phyloP scores from a whole-genome alignment of 305 asterid species.

The Fraxinus sp. region DNA sequence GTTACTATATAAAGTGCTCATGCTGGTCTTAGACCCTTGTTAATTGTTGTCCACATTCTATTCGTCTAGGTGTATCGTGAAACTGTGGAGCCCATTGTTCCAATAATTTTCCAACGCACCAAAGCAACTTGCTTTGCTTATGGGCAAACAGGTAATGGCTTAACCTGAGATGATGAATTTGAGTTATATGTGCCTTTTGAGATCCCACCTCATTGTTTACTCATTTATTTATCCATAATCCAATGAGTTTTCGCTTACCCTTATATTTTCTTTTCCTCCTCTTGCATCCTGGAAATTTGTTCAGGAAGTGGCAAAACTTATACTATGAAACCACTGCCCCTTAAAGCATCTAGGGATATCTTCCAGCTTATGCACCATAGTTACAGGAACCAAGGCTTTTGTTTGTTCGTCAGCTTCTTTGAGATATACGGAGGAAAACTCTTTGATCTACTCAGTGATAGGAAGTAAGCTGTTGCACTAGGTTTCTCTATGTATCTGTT shows the following conservation, averaged over 20 bases:
- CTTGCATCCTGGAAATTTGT: not conserved
- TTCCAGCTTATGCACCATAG: slow-evolving; percentile 29
- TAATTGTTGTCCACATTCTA: slow-evolving; percentile 19
- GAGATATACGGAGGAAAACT: slow-evolving; percentile 99
- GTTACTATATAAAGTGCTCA: not conserved
- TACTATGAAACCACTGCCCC: slow-evolving; percentile 46
- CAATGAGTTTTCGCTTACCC: not conserved
- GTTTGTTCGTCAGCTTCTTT: slow-evolving; percentile 81
- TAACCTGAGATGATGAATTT: not conserved
- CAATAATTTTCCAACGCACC: slow-evolving; percentile 92
- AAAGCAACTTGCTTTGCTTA: slow-evolving; percentile 99
- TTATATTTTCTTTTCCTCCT: slow-evolving; percentile 4
- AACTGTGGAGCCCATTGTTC: slow-evolving; percentile 96
- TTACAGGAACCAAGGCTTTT: slow-evolving; percentile 39
- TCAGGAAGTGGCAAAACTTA: slow-evolving; percentile 48
- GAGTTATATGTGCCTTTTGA: not conserved
- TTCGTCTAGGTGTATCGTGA: slow-evolving; percentile 79
- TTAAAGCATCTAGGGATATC: slow-evolving; percentile 39
- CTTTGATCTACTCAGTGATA: slow-evolving; percentile 81
- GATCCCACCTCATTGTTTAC: not conserved
- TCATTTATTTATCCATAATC: not conserved
- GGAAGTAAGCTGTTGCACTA: slow-evolving; percentile 61
- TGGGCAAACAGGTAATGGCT: slow-evolving; percentile 87
- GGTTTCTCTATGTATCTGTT: slow-evolving; percentile 21
- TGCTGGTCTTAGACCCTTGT: not conserved